Evolutionary conservation across 495 filamentous ascomycete species (phyloP).

Genomic region (Astrothelium subdiscretum): DNA sequence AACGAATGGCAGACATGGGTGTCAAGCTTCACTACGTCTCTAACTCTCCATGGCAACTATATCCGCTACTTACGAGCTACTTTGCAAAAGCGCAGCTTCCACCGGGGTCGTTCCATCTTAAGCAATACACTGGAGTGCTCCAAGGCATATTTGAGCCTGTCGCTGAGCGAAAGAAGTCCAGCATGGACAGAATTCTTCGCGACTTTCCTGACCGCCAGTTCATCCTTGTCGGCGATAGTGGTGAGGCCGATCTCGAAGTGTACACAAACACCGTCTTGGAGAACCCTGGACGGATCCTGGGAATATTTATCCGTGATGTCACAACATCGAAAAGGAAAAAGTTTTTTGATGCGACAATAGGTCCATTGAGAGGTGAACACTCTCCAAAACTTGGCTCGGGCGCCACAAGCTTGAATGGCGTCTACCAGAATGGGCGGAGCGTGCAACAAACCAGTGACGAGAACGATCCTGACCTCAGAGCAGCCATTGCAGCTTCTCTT

Average conservation of each 20-base stretch:
- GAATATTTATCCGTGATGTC: constrained; percentile 87
- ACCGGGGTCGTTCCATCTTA: constrained; percentile 81
- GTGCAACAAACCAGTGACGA: constrained; percentile 14
- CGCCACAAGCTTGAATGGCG: not conserved
- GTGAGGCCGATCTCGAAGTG: constrained; percentile 92
- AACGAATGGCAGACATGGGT: constrained; percentile 58
- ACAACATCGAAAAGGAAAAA: constrained; percentile 58
- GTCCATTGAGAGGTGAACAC: constrained; percentile 24
- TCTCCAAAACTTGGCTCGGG: constrained; percentile 11
- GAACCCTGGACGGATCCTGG: constrained; percentile 70
- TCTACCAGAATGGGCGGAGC: not conserved
- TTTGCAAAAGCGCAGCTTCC: constrained; percentile 74
- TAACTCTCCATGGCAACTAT: constrained; percentile 93
- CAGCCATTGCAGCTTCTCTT: constrained; percentile 30
- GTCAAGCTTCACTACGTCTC: constrained; percentile 86
- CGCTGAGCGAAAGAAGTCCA: constrained; percentile 81
- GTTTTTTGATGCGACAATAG: constrained; percentile 67
- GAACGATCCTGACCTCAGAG: constrained; percentile 27
- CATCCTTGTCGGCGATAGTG: constrained; percentile 86
- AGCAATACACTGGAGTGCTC: constrained; percentile 89
- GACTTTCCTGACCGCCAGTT: constrained; percentile 89
- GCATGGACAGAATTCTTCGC: constrained; percentile 68
- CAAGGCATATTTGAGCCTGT: constrained; percentile 98
- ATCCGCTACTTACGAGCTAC: constrained; percentile 71
- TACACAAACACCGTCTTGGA: constrained; percentile 85